Base-by-base conservation (phyloP, 2,329 filamentous ascomycete genomes). In the Calonectria pteridis region DNA sequence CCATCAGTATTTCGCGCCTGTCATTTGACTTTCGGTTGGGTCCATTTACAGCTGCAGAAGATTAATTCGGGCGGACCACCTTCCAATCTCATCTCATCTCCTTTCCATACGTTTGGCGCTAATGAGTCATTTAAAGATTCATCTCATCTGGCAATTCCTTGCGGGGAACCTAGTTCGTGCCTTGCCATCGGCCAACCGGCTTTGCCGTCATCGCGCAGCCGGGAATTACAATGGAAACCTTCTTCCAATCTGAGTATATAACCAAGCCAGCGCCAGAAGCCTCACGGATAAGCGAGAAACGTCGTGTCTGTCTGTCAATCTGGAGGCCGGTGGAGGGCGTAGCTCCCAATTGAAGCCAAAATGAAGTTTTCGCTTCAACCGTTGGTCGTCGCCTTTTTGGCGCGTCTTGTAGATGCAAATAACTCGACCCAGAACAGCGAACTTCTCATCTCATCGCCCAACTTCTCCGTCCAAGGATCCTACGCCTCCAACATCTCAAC, bases 391-490 rank as follows among this genome's bases (percentile, higher is more conserved):
- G 33, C 64, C 23, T 13, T 28, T 53, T 16, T 67, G 49, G 46
- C 49, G 26, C 18, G n/a, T 13, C 33, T 67, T 7, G 49, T 55
- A 26, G 13, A 35, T 20, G 64, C 35, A 1, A 20, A 18, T 46
- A 23, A 18, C 13, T 23, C 37, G 16, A 31, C 9, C 3, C 23
- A 67, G 6, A 9, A 43, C 6, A 40, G 37, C n/a, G 50, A 67
- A 23, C 50, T 67, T 31, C 67, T 37, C n/a, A 18, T 64, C 3
- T 70, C 58, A 11, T 70, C 67, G 9, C 67, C 67, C 33, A 70
- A 40, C 31, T 70, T 70, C 46, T 70, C 67, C 10, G 58, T 70
- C 29, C 40, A 70, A 31, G 67, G 67, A 51, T 64, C 67, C 6
- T 70, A 64, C 26, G 46, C 46, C 14, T 23, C 49, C 31, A 67